Conservation (phyloP, 192 early-diverging fungal species). For the Gonapodya prolifera region DNA sequence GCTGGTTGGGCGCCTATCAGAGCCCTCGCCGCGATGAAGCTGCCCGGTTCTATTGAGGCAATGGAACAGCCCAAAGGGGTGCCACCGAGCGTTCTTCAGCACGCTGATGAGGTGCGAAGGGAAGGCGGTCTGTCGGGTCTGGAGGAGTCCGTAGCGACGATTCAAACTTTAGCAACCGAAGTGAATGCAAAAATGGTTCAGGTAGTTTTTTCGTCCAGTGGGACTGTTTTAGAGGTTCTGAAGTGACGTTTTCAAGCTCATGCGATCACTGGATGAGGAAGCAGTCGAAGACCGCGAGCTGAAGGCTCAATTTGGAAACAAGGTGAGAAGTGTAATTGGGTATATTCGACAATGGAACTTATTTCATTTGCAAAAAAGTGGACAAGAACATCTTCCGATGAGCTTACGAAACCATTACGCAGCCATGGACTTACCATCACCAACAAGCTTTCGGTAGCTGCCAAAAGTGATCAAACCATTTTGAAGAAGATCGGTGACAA, state of each 20-base stretch:
- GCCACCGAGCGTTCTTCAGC: constrained; percentile 53
- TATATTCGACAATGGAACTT: too few species aligned
- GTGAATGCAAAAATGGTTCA: neutral
- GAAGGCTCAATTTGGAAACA: neutral
- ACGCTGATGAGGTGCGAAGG: constrained; percentile 43
- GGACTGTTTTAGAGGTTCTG: neutral
- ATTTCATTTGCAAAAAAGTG: too few species aligned
- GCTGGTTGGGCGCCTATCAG: constrained; percentile 12
- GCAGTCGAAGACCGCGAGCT: neutral
- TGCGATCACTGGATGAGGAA: neutral
- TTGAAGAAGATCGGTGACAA: neutral
- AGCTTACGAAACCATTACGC: neutral
- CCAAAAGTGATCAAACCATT: neutral
- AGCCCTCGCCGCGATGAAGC: constrained; percentile 50
- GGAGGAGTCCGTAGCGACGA: neutral
- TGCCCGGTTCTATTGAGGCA: constrained; percentile 58
- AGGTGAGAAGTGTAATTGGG: too few species aligned
- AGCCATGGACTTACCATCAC: neutral
- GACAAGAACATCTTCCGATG: neutral
- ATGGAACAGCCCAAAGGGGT: constrained; percentile 62
- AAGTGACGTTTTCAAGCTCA: neutral
- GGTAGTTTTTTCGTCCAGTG: neutral
- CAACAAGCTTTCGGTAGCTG: neutral
- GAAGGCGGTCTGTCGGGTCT: neutral
- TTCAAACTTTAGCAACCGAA: neutral